Base-by-base conservation (phyloP, 768 basidiomycete species). In the Baorangia bicolor region DNA sequence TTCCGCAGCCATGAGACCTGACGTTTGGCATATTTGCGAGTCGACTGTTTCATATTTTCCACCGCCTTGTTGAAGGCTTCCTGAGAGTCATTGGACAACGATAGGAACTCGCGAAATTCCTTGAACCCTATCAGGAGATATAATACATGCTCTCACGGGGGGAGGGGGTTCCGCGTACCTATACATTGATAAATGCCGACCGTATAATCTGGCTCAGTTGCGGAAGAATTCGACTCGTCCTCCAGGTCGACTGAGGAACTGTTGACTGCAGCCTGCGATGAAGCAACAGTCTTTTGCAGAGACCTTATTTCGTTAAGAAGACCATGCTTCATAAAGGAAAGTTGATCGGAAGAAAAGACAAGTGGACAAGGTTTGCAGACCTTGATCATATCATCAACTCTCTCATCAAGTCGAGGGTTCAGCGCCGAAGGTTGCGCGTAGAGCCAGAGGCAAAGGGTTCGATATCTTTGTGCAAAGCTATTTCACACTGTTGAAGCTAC, bases 181-280 rank as follows among this genome's bases (percentile, higher is more conserved):
- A 99, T 99, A 0, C 92, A 84, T 69, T 99, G 97, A 71, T 90
- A 98, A 53, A 98, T 90, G 1, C 97, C 96, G 11, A 87, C 71
- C 0, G 90, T 90, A 63, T 85, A 88, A 65, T 94, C 82, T 13
- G 57, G 51, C 31, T 61, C 50, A 1, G 31, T 28, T 33, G 34
- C 16, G n/a, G 45, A 48, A 25, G 51, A 49, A 21, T 33, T 37
- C 1, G 37, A 18, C 11, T 49, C 33, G n/a, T 35, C 30, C 23
- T 55, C 49, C n/a, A 31, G 33, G 20, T 53, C 35, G 16, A 21
- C 31, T 2, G 39, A 51, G 8, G 44, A 27, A n/a, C 27, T 23
- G 10, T 39, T 20, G 18, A 6, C 20, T 33, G 49, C 18, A 21
- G 41, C 28, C 35, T 40, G 41, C 2, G 52, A 41, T 7, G 56